These are phyloP conservation scores for Mucor lusitanicus DNA, from an alignment of 371 early-diverging fungal genomes.

Conservation along the genomic window DNA sequence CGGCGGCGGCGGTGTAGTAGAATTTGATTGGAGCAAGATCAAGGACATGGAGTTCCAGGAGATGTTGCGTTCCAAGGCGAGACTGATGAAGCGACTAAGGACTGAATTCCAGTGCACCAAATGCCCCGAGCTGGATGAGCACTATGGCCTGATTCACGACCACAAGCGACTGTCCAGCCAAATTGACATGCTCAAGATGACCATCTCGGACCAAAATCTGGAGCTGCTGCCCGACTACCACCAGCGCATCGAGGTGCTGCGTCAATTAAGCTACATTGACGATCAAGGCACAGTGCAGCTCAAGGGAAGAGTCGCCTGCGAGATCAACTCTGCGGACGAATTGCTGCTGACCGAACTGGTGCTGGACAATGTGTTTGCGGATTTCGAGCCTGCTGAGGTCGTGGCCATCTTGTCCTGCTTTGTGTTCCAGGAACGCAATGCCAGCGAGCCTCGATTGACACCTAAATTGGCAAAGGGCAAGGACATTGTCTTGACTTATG, in stretches of 20 bases:
- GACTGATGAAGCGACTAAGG: slow-evolving; percentile 43
- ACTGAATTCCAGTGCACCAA: slow-evolving; percentile 71
- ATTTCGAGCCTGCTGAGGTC: slow-evolving; percentile 90
- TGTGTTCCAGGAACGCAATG: slow-evolving; percentile 92
- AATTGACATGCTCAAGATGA: slow-evolving; percentile 73
- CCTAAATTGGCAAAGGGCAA: slow-evolving; percentile 64
- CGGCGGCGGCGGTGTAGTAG: slow-evolving; percentile 34
- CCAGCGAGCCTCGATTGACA: slow-evolving; percentile 65
- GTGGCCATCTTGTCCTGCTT: slow-evolving; percentile 96
- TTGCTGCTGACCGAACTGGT: slow-evolving; percentile 97
- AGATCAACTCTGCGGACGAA: slow-evolving; percentile 96
- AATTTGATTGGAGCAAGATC: slow-evolving; percentile 76
- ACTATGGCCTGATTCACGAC: slow-evolving; percentile 74
- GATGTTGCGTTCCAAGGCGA: slow-evolving; percentile 52
- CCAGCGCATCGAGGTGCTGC: slow-evolving; percentile 83
- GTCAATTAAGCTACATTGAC: slow-evolving; percentile 78
- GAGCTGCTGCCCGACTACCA: slow-evolving; percentile 93
- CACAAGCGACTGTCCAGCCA: slow-evolving; percentile 67
- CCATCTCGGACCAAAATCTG: slow-evolving; percentile 89
- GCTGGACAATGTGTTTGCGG: slow-evolving; percentile 92
- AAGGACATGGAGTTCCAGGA: slow-evolving; percentile 87
- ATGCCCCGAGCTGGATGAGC: slow-evolving; percentile 82
- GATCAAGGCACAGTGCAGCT: slow-evolving; percentile 86
- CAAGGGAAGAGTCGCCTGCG: slow-evolving; percentile 99
- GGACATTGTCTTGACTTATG: slow-evolving; percentile 64